Evolutionary conservation across 768 basidiomycete species (phyloP).

Genomic region (Chalciporus piperatus): DNA sequence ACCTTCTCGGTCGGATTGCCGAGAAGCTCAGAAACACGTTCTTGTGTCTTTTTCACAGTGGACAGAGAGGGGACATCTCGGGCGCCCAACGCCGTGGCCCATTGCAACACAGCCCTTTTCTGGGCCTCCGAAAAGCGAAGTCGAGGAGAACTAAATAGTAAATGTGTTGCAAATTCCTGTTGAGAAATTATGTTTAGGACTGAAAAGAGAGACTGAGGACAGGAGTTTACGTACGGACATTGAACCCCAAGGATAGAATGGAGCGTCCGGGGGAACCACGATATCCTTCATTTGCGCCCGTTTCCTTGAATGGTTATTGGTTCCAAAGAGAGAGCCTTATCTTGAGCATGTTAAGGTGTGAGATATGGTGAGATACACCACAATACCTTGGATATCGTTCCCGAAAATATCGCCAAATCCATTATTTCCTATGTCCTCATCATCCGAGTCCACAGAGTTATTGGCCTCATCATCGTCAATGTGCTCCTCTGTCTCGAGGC

Average conservation of each 20-base stretch:
- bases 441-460: no score
- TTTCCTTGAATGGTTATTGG: no score
- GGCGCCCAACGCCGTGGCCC: slow-evolving; percentile 27
- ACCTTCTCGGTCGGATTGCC: slow-evolving; percentile 24
- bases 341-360: no score
- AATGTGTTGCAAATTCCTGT: slow-evolving; percentile 29
- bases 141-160: slow-evolving; percentile 29
- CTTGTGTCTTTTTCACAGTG: slow-evolving; percentile 16
- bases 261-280: slow-evolving; percentile 35
- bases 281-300: slow-evolving; percentile 5
- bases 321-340: no score
- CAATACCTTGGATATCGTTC: no score
- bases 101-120: slow-evolving; percentile 10
- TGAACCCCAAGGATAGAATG: slow-evolving; percentile 5
- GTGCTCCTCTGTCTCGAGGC: slow-evolving; percentile 36
- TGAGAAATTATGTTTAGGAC: neutral
- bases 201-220: no score
- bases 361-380: no score
- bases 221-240: slow-evolving; percentile 1
- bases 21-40: slow-evolving; percentile 8
- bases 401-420: no score
- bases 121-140: slow-evolving; percentile 29
- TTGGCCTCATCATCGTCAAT: no score
- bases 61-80: slow-evolving; percentile 23
- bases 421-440: no score